phyloP scores from a whole-genome alignment of 768 basidiomycete species.

The Cubamyces lactineus region DNA sequence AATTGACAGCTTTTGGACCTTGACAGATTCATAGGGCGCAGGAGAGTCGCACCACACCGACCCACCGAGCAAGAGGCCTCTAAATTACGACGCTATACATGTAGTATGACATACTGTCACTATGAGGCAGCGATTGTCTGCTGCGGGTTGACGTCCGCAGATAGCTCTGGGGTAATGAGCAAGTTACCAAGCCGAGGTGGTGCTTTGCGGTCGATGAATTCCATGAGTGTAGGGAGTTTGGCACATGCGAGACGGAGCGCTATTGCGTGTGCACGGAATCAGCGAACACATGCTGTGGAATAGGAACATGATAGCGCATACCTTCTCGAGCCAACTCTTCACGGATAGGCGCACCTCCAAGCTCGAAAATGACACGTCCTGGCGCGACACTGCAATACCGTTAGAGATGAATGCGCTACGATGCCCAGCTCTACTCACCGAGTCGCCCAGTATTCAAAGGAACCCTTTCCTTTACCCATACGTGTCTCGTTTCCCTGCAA shows the following conservation, averaged over 20 bases:
- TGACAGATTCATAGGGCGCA: no score
- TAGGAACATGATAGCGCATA: conserved; percentile 47
- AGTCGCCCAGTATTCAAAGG: conserved; percentile 97
- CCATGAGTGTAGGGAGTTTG: conserved; percentile 86
- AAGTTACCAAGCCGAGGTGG: conserved; percentile 77
- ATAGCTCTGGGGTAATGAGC: conserved; percentile 40
- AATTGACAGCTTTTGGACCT: no score
- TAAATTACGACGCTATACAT: conserved; percentile 11
- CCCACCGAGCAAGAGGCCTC: neutral
- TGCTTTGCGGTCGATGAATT: conserved; percentile 74
- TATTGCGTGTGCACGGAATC: conserved; percentile 35
- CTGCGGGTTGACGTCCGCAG: conserved; percentile 8
- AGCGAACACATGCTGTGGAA: neutral
- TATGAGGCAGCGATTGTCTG: conserved; percentile 1
- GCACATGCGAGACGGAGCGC: conserved; percentile 86
- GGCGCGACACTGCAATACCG: conserved; percentile 67
- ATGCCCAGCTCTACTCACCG: conserved; percentile 53
- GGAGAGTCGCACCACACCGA: no score
- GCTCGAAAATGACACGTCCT: conserved; percentile 91
- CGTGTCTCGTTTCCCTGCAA: conserved; percentile 92
- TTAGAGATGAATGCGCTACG: neutral
- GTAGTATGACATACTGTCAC: neutral
- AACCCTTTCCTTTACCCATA: conserved; percentile 99
- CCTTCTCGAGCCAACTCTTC: conserved; percentile 93
- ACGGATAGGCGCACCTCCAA: conserved; percentile 87